Evolutionary conservation across 208 protist genomes (phyloP).

Genomic region (Crithidia brevicula): DNA sequence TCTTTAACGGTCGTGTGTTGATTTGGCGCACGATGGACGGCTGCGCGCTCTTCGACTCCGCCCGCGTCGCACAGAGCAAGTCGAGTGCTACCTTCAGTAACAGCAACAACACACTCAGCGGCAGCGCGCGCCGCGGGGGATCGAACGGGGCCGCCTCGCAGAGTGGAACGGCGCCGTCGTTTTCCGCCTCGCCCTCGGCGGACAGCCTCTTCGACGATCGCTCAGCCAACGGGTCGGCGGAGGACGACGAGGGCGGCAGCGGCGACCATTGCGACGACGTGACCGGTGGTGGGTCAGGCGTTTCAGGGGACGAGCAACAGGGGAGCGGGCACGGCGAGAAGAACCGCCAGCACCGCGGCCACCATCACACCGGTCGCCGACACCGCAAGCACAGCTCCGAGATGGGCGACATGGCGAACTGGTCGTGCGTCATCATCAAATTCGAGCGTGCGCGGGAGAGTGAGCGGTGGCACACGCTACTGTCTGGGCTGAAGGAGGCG

Average conservation of each 20-base stretch:
- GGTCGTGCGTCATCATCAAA: slow-evolving; percentile 53
- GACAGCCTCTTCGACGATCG: slow-evolving; percentile 11
- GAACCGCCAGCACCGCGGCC: neutral
- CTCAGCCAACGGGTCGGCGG: neutral
- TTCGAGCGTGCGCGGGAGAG: slow-evolving; percentile 66
- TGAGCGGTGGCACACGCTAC: slow-evolving; percentile 72
- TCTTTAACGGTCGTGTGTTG: slow-evolving; percentile 43
- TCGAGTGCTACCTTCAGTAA: neutral
- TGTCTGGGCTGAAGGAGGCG: slow-evolving; percentile 53
- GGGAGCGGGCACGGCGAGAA: neutral
- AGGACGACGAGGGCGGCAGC: slow-evolving; percentile 2
- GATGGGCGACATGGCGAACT: slow-evolving; percentile 35
- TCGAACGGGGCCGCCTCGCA: too few species aligned
- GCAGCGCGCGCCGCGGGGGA: too few species aligned
- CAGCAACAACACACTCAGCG: neutral
- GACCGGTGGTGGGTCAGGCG: neutral
- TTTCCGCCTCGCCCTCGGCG: neutral
- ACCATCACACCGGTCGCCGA: neutral
- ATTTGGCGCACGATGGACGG: slow-evolving; percentile 39
- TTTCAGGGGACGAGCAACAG: neutral
- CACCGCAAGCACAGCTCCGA: neutral
- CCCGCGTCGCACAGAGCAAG: neutral
- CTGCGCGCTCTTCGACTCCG: slow-evolving; percentile 31
- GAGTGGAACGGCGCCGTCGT: too few species aligned
- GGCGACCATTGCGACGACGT: neutral